Percentiles rank a stretch among this genome's conserved stretches.
These are phyloP conservation scores for Phytopythium ostracodes DNA, from an alignment of 352 stramenopile species.

Conservation along the genomic window DNA sequence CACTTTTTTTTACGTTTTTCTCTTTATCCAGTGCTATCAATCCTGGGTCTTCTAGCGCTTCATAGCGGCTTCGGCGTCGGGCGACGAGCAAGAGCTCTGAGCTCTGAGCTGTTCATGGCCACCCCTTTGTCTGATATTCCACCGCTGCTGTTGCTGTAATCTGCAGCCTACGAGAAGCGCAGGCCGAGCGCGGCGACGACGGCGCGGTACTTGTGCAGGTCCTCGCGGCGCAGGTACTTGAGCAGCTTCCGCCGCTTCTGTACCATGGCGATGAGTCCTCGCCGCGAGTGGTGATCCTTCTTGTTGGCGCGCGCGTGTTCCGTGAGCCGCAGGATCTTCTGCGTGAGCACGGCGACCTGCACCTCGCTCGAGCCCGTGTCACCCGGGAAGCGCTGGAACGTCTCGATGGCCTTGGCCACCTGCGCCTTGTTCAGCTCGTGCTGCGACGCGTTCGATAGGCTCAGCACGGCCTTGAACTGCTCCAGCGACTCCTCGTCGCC, in stretches of 20 bases:
- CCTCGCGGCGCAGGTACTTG: conserved; percentile 80
- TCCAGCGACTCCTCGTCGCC: conserved; percentile 31
- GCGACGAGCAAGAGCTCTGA: neutral
- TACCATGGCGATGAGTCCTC: conserved; percentile 82
- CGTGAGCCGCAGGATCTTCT: conserved; percentile 82
- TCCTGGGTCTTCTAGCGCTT: neutral
- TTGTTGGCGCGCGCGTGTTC: conserved; percentile 72
- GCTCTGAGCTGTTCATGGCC: neutral
- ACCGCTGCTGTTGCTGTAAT: neutral
- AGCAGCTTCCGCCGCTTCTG: conserved; percentile 84
- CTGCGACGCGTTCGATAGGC: conserved; percentile 75
- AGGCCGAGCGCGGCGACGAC: conserved; percentile 75
- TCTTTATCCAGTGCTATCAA: neutral
- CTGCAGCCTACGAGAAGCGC: conserved; percentile 48
- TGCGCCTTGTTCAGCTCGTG: conserved; percentile 82
- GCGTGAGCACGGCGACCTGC: conserved; percentile 81
- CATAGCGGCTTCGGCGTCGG: neutral
- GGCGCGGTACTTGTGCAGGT: conserved; percentile 74
- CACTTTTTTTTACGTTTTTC: neutral
- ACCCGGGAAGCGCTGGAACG: conserved; percentile 82
- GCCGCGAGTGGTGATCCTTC: conserved; percentile 87
- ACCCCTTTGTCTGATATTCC: neutral
- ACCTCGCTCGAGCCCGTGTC: conserved; percentile 86
- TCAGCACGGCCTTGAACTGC: conserved; percentile 69
- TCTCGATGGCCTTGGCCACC: conserved; percentile 74